Base-by-base conservation (phyloP, 2,329 filamentous ascomycete species). In the Xylaria hypoxylon region DNA sequence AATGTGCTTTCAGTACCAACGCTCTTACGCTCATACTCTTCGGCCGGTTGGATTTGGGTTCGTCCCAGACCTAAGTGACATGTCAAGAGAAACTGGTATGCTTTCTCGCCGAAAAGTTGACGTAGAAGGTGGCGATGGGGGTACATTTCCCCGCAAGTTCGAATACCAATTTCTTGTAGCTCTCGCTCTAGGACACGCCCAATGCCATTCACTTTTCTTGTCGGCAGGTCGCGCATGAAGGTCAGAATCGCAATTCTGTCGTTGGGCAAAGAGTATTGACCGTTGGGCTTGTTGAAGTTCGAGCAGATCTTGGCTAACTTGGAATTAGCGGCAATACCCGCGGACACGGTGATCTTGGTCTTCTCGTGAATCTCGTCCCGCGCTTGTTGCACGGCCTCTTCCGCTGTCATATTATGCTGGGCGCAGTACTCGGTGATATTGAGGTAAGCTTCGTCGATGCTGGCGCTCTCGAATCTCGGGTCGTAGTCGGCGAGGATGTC, bases 1-100 rank as follows among this genome's bases (percentile, higher is more conserved):
- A 99, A 99, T 0, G 95, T 98, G 68, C 91, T 92, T 79, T 99
- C 96, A 0, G 94, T 97, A 19, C 96, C 95, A 0, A 98, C 92
- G 70, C 93, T 96, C 78, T 98, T 98, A 17, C 96, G 88, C 76
- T 97, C 93, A 71, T 94, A 93, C 63, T 95, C 93, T 73, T 96
- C 94, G 0, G 92, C 92, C 0, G 94, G 95, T 65, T 95, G 91
- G 3, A 98, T 87, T 47, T 87, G 88, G 0, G 95, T 98, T 35
- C 94, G 86, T 0, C 96, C 96, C 0, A 98, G 84, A 0, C 96
- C 96, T 0, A 98, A 85, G 72, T 96, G 91, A 73, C 92, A 94
- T 67, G 90, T 87, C 67, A 97, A 86, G 10, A 99, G 82, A 70
- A 98, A 99, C 26, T 92, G 88, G 67, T 91, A 96, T 0, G 93